Base-by-base conservation (phyloP, 441 rosid species). In the Mallotus japonicus region DNA sequence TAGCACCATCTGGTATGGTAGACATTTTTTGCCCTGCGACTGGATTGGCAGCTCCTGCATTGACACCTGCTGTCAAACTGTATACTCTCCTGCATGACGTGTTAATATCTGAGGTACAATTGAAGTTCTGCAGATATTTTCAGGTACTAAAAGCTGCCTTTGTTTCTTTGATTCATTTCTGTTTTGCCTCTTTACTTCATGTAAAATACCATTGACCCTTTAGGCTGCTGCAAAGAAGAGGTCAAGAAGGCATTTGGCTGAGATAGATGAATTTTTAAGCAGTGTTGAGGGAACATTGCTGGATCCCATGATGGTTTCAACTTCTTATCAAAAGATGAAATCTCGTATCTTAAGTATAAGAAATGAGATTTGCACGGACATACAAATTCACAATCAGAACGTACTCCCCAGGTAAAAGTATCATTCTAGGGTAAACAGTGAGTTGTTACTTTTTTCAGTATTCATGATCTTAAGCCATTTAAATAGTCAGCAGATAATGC, bases 181-280 rank as follows among this genome's bases (percentile, higher is more conserved):
- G 73, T 66, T 19, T 75, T 50, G 19, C 14, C n/a, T n/a, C 40
- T 70, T 62, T 56, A 46, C 67, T 20, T 73, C 56, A 75, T 73
- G 22, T 62, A 44, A 15, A 51, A 28, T 28, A 22, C 53, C 69
- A 46, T 50, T 55, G 75, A 74, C 40, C 42, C 44, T 81, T 57
- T 85, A 95, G 98, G 91, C 82, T 82, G 98, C 98, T 63, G 85
- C 95, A 65, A 92, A 85, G 77, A 88, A 91, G 85, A 92, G 96
- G 76, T 92, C 97, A 67, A 84, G 82, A 78, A 85, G 89, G 78
- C 92, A 88, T 79, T 71, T 88, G 75, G 68, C 87, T 57, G 97
- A 88, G 82, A 90, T 88, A 62, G 95, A 91, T 74, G 96, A 92
- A 65, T 79, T 87, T 80, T 83, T 85, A 60, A 82, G 82, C 79